Base-by-base conservation (phyloP, 2,329 filamentous ascomycete genomes). In the Zymoseptoria ardabiliae region DNA sequence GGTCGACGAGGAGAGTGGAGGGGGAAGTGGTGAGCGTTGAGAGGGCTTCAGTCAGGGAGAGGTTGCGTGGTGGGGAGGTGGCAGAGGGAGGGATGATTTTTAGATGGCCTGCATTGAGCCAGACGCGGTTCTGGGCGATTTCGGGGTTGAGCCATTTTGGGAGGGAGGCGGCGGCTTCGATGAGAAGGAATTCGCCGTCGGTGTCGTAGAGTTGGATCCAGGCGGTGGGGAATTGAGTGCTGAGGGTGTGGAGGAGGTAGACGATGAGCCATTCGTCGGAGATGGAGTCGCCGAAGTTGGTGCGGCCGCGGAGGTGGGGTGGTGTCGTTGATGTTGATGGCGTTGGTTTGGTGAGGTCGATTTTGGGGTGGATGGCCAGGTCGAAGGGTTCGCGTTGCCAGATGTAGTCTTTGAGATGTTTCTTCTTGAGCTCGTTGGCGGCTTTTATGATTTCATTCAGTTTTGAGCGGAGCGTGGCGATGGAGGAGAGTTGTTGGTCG, bases 241-340 rank as follows among this genome's bases (percentile, higher is more conserved):
- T 92, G 66, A 97, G 77, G 74, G 96, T 88, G 51, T 89, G 85
- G 28, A 99, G 79, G 4, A 97, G 77, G 75, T 92, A 96, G 20
- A 97, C 92, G 61, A 97, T 87, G 5, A 97, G 82, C 95, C 94
- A 99, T 77, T 99, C 95, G 68, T 99, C 94, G 70, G 96, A 93
- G 3, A 97, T 86, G 0, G 91, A 94, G 74, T 99, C 95, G 8
- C 93, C 92, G 69, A 91, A 97, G 71, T 93, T 89, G 0, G 91
- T 94, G 55, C 81, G 79, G 20, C 93, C 93, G 63, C 85, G 82
- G 5, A 99, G 66, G 55, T 69, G 66, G 48, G 66, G 63, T 35
- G 65, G 61, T 11, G 62, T 20, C 35, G 59, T 41, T n/a, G 55
- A 41, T 21, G 23, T 28, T 28, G 57, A 54, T 17, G 41, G 21